Evolutionary conservation across 2,329 filamentous ascomycete species (phyloP), one percentile per base, ranked within the genome.

Genomic region (Arthroderma uncinatum): DNA sequence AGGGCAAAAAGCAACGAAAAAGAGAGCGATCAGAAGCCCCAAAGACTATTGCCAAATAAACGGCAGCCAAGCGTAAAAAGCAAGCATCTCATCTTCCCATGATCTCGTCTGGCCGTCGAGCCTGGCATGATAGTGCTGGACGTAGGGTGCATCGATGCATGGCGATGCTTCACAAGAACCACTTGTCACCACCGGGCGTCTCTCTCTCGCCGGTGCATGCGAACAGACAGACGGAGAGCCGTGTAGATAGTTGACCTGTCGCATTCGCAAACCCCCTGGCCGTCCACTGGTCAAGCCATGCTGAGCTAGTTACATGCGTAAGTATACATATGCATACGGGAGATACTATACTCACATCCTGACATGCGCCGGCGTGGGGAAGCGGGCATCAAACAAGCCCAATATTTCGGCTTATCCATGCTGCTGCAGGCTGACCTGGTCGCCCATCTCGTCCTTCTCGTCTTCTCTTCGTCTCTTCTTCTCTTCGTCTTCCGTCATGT

Each of bases 281-380:
- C 40, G 40, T 44, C 40, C 40, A 44, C 40, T 44, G 40, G 40
- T 44, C 40, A 44, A 44, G 40, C 40, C 40, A 44, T 44, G 40
- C 40, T 44, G 40, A 44, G 40, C 40, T 44, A 44, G 40, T 44
- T 44, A 44, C 40, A 44, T 44, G 40, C 40, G 40, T 44, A 44
- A 28, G 40, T 44, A 44, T 44, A 44, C 40, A 44, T 19, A 44
- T 44, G 40, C 40, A 44, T 44, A 44, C 40, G 40, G 40, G 40
- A 19, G 25, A 44, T 44, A 9, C 9, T 44, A 44, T 19, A 44
- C 40, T 44, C 40, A 44, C 40, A 44, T 44, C 40, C 40, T 44
- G 40, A 44, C 40, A 44, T 44, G 40, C 40, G 40, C 40, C 40
- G 40, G 40, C 40, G 40, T 44, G 40, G 40, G 40, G 40, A 44